A percentile compares a stretch with the other conserved stretches of the same genome.
Evolutionary conservation across 495 filamentous ascomycete genomes (phyloP).

Genomic region (Hyaloscypha bicolor): DNA sequence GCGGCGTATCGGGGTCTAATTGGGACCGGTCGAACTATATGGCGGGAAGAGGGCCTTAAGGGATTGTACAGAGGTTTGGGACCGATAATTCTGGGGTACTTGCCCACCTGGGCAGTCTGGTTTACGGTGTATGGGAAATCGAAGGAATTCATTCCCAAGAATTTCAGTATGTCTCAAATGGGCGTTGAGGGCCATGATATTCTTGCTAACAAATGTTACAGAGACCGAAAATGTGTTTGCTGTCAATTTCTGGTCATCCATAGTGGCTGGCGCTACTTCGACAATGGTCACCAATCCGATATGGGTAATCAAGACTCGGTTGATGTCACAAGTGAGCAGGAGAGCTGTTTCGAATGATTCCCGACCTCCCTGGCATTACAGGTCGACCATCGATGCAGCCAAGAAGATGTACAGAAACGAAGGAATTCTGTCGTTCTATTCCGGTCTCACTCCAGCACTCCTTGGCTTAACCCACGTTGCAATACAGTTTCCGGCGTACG

Average conservation of each 20-base stretch:
- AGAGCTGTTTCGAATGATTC: constrained; percentile 50
- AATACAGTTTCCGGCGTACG: constrained; percentile 96
- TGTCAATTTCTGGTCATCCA: constrained; percentile 71
- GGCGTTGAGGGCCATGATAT: background rate
- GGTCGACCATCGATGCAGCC: constrained; percentile 81
- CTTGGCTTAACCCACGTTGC: constrained; percentile 94
- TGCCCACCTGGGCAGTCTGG: constrained; percentile 98
- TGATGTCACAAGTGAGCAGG: constrained; percentile 81
- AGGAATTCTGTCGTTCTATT: constrained; percentile 90
- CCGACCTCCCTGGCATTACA: constrained; percentile 86
- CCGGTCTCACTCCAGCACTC: constrained; percentile 88
- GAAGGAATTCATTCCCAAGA: constrained; percentile 69
- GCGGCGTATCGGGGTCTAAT: constrained; percentile 80
- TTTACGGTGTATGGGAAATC: constrained; percentile 91
- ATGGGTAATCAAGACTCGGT: constrained; percentile 98
- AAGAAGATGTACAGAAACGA: constrained; percentile 93
- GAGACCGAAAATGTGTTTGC: constrained; percentile 34
- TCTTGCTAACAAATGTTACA: constrained; percentile 13
- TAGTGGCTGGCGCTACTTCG: constrained; percentile 87
- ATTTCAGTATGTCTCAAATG: constrained; percentile 57
- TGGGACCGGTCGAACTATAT: constrained; percentile 83
- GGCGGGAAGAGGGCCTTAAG: constrained; percentile 81
- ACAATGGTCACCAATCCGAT: constrained; percentile 98
- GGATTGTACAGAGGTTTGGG: constrained; percentile 94
- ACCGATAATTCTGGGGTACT: constrained; percentile 90